These are phyloP conservation scores for Lonicera japonica DNA, from an alignment of 129 eudicot genomes.

Conservation along the genomic window DNA sequence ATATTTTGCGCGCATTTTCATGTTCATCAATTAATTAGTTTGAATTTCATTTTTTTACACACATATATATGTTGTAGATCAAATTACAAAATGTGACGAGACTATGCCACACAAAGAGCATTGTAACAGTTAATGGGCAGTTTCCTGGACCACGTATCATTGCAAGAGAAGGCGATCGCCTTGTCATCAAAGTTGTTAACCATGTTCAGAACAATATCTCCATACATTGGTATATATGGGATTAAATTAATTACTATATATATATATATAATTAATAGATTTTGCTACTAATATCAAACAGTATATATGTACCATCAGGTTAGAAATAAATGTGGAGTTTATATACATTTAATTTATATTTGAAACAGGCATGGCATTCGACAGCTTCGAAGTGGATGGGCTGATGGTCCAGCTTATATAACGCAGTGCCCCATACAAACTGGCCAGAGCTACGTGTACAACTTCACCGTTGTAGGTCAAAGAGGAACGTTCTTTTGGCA, in stretches of 20 bases:
- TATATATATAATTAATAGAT: neutral
- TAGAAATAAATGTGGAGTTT: neutral
- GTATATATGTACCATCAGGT: neutral
- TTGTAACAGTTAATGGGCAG: constrained; percentile 30
- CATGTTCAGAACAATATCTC: constrained; percentile 29
- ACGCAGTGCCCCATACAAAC: constrained; percentile 50
- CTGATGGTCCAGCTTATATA: constrained; percentile 49
- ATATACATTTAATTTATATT: neutral
- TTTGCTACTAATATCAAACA: constrained; percentile 1
- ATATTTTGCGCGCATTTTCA: too few relatives aligned
- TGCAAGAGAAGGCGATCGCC: constrained; percentile 27
- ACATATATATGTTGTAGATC: constrained; percentile 1
- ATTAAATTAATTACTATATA: too few relatives aligned
- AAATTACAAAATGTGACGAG: constrained; percentile 28
- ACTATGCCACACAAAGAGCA: constrained; percentile 31
- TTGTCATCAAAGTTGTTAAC: constrained; percentile 28
- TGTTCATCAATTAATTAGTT: too few relatives aligned
- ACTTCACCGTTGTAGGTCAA: constrained; percentile 43
- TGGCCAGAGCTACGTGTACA: constrained; percentile 43
- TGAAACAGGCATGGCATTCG: constrained; percentile 48
- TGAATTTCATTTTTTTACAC: too few relatives aligned
- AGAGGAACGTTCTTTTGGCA: constrained; percentile 50
- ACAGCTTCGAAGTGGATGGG: constrained; percentile 48
- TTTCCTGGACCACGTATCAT: constrained; percentile 28
- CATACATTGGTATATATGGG: constrained; percentile 27